Evolutionary conservation across 2,329 filamentous ascomycete species (phyloP).

Genomic region (Zymoseptoria tritici): DNA sequence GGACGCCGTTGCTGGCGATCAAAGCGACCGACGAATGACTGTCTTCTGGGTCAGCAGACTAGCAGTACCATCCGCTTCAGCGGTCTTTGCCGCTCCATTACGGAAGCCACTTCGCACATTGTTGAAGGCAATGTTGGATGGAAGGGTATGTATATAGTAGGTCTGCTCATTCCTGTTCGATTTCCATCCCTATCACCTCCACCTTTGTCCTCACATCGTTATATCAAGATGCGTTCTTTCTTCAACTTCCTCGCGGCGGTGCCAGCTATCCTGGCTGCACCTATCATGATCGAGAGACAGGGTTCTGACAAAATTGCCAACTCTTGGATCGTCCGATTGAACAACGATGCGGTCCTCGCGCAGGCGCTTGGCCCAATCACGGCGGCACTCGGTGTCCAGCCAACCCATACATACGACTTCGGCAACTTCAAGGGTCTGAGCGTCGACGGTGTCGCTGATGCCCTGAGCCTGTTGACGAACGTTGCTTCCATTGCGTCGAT

Average conservation of each 20-base stretch:
- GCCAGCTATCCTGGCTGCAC: slow-evolving; percentile 18
- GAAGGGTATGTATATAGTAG: slow-evolving; percentile 17
- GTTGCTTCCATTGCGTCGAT: slow-evolving; percentile 29
- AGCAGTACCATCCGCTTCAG: background rate
- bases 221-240: slow-evolving; percentile 15
- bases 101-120: background rate
- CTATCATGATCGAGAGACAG: slow-evolving; percentile 13
- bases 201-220: background rate
- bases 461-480: slow-evolving; percentile 24
- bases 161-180: slow-evolving; percentile 5
- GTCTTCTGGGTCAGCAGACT: background rate
- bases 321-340: slow-evolving; percentile 19
- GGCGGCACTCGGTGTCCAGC: slow-evolving; percentile 9
- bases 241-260: slow-evolving; percentile 14
- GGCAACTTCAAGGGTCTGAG: slow-evolving; percentile 35
- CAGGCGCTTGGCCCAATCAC: slow-evolving; percentile 13
- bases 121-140: background rate
- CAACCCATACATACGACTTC: slow-evolving; percentile 31
- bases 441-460: slow-evolving; percentile 28
- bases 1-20: background rate
- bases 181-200: background rate
- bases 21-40: background rate
- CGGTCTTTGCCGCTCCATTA: background rate
- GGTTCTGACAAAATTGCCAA: slow-evolving; percentile 13
- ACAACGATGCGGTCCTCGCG: slow-evolving; percentile 10